A percentile compares a stretch with the other conserved stretches of the same genome.
Conservation (phyloP, 805 yeast genomes). For the Zygosaccharomyces bailii region DNA sequence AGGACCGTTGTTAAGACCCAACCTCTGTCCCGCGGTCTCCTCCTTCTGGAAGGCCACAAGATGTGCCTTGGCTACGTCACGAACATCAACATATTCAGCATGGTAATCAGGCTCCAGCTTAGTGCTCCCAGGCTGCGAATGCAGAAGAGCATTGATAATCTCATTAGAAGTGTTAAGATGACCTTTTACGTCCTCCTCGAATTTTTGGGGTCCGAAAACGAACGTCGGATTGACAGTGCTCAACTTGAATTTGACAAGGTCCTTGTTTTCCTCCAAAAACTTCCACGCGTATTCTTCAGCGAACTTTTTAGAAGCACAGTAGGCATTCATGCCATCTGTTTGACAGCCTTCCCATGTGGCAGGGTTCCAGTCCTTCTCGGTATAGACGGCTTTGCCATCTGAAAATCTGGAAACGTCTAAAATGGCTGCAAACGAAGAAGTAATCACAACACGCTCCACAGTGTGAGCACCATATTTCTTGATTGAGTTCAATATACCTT, state of each 20-base stretch:
- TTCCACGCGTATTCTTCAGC: slow-evolving; percentile 58
- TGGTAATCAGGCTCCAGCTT: slow-evolving; percentile 24
- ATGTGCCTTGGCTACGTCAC: slow-evolving; percentile 62
- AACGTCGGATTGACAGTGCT: slow-evolving; percentile 42
- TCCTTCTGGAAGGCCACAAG: slow-evolving; percentile 44
- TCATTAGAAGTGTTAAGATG: slow-evolving; percentile 36
- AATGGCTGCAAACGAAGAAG: slow-evolving; percentile 58
- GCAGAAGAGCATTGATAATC: slow-evolving; percentile 38
- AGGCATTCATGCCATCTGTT: slow-evolving; percentile 30
- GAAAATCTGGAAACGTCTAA: slow-evolving; percentile 21
- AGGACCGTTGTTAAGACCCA: slow-evolving; percentile 27
- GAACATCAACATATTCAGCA: slow-evolving; percentile 47
- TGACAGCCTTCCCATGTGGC: slow-evolving; percentile 23
- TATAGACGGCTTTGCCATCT: slow-evolving; percentile 20
- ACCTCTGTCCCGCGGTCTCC: slow-evolving; percentile 36
- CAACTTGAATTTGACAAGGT: slow-evolving; percentile 37
- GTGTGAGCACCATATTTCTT: slow-evolving; percentile 41
- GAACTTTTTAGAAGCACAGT: slow-evolving; percentile 44
- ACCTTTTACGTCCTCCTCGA: slow-evolving; percentile 37
- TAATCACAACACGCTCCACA: slow-evolving; percentile 48
- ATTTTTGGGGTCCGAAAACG: slow-evolving; percentile 50
- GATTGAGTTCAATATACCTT: slow-evolving; percentile 46
- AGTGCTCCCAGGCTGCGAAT: slow-evolving; percentile 15
- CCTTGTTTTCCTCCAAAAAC: slow-evolving; percentile 37
- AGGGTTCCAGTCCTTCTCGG: slow-evolving; percentile 41